Evolutionary conservation across 169 alveolate genomes (phyloP), one percentile per base, ranked within the genome.

Genomic region (Cryptosporidium ubiquitum): DNA sequence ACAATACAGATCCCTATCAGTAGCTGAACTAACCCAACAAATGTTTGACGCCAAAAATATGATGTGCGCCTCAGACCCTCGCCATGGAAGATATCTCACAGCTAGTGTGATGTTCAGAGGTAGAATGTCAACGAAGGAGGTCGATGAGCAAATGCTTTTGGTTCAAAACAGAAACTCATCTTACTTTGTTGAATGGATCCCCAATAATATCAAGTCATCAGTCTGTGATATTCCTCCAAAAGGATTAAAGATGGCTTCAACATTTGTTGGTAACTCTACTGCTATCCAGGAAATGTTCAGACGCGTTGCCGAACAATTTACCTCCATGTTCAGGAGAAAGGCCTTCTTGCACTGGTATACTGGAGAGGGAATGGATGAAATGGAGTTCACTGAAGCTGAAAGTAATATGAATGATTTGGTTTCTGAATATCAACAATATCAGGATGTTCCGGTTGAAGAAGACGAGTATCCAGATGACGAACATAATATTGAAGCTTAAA

Each of bases 41-140:
- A 97, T 98, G 99, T 98, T 98, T 95, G 99, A 98, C 91, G 99
- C 99, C 84, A 93, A 97, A 96, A 98, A 98, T 95, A 97, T 98
- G 99, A 98, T 98, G 99, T 98, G 99, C 95, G 99, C 99, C 37
- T 96, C 99, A 55, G 99, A 98, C 93, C 99, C 99, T 85, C 96
- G 99, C 93, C 99, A 97, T 91, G 99, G 99, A 60, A 95, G 99
- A 91, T 98, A 98, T 93, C 96, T 98, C 89, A 98, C 99, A 69
- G 99, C 99, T 29, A 96, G 99, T 44, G 99, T 99, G 55, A 94
- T 97, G 95, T 98, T 97, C 98, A 97, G 99, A 92, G 99, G 99
- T 79, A 96, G 99, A 93, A 98, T 98, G 99, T 96, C 99, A 86
- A 98, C 99, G 84, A 97, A 98, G 93, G 99, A 97, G 93, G 99